Conservation (phyloP, 1,139 yeast genomes). For the Maudiozyma humilis region DNA sequence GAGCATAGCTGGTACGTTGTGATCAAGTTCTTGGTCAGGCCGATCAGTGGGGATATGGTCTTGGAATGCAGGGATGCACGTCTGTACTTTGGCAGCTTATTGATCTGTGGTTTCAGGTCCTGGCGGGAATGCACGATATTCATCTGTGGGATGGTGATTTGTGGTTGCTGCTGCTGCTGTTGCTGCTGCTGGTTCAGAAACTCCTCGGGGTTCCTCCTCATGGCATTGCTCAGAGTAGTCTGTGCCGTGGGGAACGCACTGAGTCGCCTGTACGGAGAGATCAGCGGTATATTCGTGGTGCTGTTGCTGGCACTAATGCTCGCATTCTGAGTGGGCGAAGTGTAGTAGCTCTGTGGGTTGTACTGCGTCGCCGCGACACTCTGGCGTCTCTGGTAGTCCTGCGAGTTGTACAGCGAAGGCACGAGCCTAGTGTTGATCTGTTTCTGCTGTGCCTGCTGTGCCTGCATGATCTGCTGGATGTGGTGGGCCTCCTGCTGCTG, state of each 20-base stretch:
- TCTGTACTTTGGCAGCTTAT: constrained; percentile 65
- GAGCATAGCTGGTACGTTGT: constrained; percentile 82
- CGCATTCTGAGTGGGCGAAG: constrained; percentile 1
- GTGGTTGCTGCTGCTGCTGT: constrained; percentile 8
- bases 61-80: constrained; percentile 73
- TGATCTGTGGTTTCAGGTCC: constrained; percentile 57
- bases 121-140: constrained; percentile 21
- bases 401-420: constrained; percentile 16
- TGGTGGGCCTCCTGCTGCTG: constrained; percentile 7
- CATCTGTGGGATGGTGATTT: constrained; percentile 23
- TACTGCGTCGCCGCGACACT: constrained; percentile 28
- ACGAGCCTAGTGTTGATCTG: constrained; percentile 11
- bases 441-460: constrained; percentile 10
- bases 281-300: constrained; percentile 11
- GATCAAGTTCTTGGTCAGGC: constrained; percentile 68
- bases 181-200: neutral
- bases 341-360: constrained; percentile 9
- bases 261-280: constrained; percentile 23
- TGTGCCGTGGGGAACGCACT: constrained; percentile 26
- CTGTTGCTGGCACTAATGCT: neutral
- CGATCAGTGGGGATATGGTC: constrained; percentile 75
- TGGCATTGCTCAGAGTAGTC: constrained; percentile 9
- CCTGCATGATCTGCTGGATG: constrained; percentile 3
- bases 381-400: constrained; percentile 35
- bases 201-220: constrained; percentile 16